Conservation (phyloP, 768 basidiomycete genomes). For the Trichaptum fuscoviolaceum region DNA sequence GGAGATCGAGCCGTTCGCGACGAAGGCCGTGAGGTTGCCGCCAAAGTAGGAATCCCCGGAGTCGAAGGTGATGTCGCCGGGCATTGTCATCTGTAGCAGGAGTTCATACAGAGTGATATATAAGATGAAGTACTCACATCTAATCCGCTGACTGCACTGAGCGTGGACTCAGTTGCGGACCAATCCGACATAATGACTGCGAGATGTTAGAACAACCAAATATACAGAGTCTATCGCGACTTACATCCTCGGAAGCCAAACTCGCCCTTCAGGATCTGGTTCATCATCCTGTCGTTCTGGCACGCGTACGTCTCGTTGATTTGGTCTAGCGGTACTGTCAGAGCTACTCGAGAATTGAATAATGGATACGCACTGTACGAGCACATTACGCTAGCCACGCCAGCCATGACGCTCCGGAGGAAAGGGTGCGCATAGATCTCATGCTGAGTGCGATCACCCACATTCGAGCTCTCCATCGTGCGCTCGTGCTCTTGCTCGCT, state of each 20-base stretch:
- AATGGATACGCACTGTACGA: conserved; percentile 50
- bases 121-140: conserved; percentile 40
- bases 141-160: conserved; percentile 53
- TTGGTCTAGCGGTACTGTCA: conserved; percentile 36
- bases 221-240: conserved; percentile 15
- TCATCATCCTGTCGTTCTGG: conserved; percentile 65
- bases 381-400: conserved; percentile 71
- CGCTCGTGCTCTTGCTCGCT: conserved; percentile 46
- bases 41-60: conserved; percentile 46
- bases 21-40: conserved; percentile 59
- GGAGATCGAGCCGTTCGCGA: conserved; percentile 68
- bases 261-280: conserved; percentile 71
- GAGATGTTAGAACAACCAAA: not conserved
- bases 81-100: conserved; percentile 49
- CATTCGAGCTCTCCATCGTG: conserved; percentile 51
- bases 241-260: conserved; percentile 71
- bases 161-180: conserved; percentile 58
- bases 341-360: conserved; percentile 9
- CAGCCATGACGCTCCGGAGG: conserved; percentile 67
- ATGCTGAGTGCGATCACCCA: conserved; percentile 77
- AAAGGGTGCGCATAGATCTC: conserved; percentile 72
- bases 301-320: conserved; percentile 72
- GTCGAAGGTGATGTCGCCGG: conserved; percentile 27
- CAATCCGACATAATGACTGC: conserved; percentile 71
- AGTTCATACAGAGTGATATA: not conserved